Conservation (phyloP, 2,329 filamentous ascomycete species). For the Verticillium klebahnii region DNA sequence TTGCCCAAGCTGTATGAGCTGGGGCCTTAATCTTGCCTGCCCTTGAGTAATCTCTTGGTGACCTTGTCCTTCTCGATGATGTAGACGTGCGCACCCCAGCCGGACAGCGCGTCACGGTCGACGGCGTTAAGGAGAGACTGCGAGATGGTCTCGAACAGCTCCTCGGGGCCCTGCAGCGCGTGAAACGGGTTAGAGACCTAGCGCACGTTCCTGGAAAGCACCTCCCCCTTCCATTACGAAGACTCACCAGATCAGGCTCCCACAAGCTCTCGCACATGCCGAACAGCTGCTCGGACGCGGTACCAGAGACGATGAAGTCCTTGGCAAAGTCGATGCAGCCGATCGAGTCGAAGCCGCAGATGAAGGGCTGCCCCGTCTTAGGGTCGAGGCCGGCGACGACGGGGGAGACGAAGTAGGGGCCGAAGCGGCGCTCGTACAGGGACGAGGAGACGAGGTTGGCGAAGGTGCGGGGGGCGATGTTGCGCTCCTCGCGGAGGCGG, state of each 20-base stretch:
- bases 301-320: conserved; percentile 97
- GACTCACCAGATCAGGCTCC: conserved; percentile 89
- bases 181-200: neutral
- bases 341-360: conserved; percentile 98
- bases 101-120: conserved; percentile 92
- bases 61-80: conserved; percentile 99
- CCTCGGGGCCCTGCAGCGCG: conserved; percentile 69
- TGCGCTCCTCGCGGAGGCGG: conserved; percentile 93
- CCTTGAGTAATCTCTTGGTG: conserved; percentile 97
- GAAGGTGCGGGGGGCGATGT: conserved; percentile 91
- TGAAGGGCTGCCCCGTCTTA: conserved; percentile 91
- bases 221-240: neutral
- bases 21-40: conserved; percentile 75
- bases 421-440: conserved; percentile 93
- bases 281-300: conserved; percentile 94
- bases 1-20: neutral
- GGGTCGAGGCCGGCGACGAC: conserved; percentile 94
- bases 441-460: conserved; percentile 90
- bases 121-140: conserved; percentile 94
- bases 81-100: conserved; percentile 98
- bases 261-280: conserved; percentile 97
- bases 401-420: conserved; percentile 92
- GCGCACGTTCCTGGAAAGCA: neutral
- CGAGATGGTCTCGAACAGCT: conserved; percentile 97
- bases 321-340: conserved; percentile 99